Evolutionary conservation across 345 rosid species (phyloP).

Genomic region (Euphorbia lathyris): DNA sequence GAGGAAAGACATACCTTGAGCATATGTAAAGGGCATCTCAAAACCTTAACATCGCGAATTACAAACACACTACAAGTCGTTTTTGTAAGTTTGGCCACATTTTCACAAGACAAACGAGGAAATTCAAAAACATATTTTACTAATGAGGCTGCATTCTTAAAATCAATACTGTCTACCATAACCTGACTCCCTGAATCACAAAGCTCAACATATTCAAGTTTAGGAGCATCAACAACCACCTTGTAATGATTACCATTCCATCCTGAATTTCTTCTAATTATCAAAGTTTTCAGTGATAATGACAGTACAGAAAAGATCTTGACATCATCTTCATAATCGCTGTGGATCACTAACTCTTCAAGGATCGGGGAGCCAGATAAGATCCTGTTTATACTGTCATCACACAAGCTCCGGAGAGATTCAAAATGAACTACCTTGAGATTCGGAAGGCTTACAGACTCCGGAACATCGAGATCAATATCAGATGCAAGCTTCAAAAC

Average conservation of each 20-base stretch:
- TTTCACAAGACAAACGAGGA: too few relatives aligned
- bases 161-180: not conserved
- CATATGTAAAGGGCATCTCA: too few relatives aligned
- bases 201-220: not conserved
- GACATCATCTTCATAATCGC: too few relatives aligned
- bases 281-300: not conserved
- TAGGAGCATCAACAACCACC: conserved; percentile 4
- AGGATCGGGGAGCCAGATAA: not conserved
- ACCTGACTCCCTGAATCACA: not conserved
- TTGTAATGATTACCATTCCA: not conserved
- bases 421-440: not conserved
- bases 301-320: not conserved
- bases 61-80: too few relatives aligned
- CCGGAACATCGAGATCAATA: not conserved
- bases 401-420: not conserved
- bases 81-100: too few relatives aligned
- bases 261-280: not conserved
- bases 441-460: not conserved
- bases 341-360: not conserved
- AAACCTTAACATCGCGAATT: too few relatives aligned
- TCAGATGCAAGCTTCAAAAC: not conserved
- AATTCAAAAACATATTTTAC: not conserved
- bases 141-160: not conserved
- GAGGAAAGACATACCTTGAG: too few relatives aligned
- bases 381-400: not conserved